Conservation (phyloP, 2,329 filamentous ascomycete genomes). For the Scopulariopsis brevicaulis region DNA sequence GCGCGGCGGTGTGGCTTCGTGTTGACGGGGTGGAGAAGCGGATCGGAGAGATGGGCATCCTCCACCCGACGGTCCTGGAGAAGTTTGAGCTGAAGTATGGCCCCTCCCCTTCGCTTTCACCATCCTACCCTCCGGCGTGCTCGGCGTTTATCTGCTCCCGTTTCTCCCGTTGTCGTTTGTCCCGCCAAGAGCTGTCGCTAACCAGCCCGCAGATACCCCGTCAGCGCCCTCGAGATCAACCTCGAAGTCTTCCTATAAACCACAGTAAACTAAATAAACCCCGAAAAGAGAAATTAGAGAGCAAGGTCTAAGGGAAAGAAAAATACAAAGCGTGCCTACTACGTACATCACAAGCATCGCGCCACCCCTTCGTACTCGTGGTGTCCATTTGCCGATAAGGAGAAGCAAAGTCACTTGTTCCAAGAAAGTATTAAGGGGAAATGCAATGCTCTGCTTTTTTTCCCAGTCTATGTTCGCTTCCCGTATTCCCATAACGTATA, state of each 20-base stretch:
- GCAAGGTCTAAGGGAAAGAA: neutral
- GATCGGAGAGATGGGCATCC: constrained; percentile 85
- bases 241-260: constrained; percentile 78
- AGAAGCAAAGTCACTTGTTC: neutral
- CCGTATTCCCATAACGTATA: neutral
- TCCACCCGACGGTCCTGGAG: constrained; percentile 87
- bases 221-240: constrained; percentile 90
- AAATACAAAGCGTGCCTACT: neutral
- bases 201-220: constrained; percentile 58
- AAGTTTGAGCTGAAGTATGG: constrained; percentile 77
- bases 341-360: neutral
- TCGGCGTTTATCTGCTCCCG: neutral
- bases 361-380: neutral
- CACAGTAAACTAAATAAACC: constrained; percentile 7
- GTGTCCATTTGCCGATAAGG: neutral
- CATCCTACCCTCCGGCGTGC: neutral
- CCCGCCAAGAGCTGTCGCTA: constrained; percentile 9
- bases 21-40: constrained; percentile 60
- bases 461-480: neutral
- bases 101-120: neutral
- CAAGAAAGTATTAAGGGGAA: neutral
- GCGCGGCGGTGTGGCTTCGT: constrained; percentile 72
- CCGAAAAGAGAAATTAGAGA: neutral
- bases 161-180: constrained; percentile 1
- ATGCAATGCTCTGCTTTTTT: neutral